These are phyloP conservation scores for Paracoccidioides lutzii DNA, from an alignment of 2,329 filamentous ascomycete species.

Conservation along the genomic window DNA sequence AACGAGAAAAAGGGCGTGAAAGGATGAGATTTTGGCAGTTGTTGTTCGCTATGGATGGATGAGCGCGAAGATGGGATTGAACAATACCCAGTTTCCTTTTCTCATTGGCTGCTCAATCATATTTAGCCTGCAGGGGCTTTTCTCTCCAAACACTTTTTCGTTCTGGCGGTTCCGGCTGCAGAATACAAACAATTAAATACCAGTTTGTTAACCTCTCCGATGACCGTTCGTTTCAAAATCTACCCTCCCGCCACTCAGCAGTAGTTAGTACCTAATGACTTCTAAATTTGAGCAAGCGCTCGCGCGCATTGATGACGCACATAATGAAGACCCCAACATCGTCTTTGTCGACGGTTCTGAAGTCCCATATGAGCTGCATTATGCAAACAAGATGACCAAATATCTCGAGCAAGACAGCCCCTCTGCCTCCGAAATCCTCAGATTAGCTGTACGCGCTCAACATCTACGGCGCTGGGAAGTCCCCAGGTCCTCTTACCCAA, in stretches of 20 bases:
- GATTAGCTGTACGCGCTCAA: constrained; percentile 68
- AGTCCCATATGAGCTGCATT: constrained; percentile 67
- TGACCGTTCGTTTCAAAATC: background rate
- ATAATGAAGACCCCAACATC: constrained; percentile 53
- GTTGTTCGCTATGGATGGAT: no score
- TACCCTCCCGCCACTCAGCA: background rate
- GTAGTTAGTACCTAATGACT: constrained; percentile 14
- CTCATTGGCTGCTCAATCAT: no score
- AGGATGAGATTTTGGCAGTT: background rate
- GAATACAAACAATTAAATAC: no score
- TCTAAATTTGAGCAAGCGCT: constrained; percentile 39
- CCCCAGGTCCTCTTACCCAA: constrained; percentile 58
- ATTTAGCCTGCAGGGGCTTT: no score
- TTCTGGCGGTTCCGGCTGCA: no score
- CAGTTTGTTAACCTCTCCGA: background rate
- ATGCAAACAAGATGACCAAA: constrained; percentile 63
- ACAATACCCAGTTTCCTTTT: no score
- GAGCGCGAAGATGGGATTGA: no score
- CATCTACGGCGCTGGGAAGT: constrained; percentile 81
- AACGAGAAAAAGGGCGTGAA: background rate
- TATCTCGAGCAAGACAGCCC: constrained; percentile 54
- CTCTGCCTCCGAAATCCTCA: constrained; percentile 51
- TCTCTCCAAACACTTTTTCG: no score
- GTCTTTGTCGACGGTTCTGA: constrained; percentile 33
- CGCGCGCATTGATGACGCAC: constrained; percentile 58